Base-by-base conservation (phyloP, 2,329 filamentous ascomycete species). In the Talaromyces sp. region DNA sequence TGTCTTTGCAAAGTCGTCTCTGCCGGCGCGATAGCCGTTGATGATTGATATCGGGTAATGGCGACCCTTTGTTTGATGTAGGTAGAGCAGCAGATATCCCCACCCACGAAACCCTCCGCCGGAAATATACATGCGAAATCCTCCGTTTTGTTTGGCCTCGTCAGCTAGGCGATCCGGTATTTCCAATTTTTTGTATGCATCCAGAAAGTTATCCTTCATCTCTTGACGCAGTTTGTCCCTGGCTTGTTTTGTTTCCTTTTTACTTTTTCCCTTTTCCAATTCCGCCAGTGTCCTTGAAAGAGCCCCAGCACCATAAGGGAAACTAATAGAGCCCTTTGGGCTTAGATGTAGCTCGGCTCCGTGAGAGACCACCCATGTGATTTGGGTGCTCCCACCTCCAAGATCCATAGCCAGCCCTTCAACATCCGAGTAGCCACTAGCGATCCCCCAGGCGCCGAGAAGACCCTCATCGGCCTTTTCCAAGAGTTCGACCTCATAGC, bases 31-130 rank as follows among this genome's bases (percentile, higher is more conserved):
- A 77, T 95, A 97, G 1, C 90, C 89, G 67, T 93, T 93, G 75
- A 95, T 89, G 22, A 90, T 88, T 0, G 92, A 87, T 33, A 97
- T 90, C 0, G 93, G 93, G 74, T 96, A 97, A 0, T 91, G 92
- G 63, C 84, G 50, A 92, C 85, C 10, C 82, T 78, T 71, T 94
- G 90, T 69, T 86, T 85, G 74, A 90, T 88, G 57, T 19, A 60
- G 41, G 57, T 60, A 60, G 89, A 96, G 93, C 62, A 97, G 83
- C 73, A 96, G 88, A 76, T 92, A 95, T 8, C 93, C 93, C 83
- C 95, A 97, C n/a, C 93, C 93, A 45, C 93, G 84, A 74, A 97
- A 96, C 0, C 93, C 93, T 22, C 93, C 93, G 49, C 93, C 93
- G 68, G 91, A 96, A 65, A 97, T 87, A 75, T 93, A 97, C 10